A percentile compares a stretch with the other conserved stretches of the same genome.
These are phyloP conservation scores for Suillus occidentalis DNA, from an alignment of 768 basidiomycete species.

Conservation along the genomic window DNA sequence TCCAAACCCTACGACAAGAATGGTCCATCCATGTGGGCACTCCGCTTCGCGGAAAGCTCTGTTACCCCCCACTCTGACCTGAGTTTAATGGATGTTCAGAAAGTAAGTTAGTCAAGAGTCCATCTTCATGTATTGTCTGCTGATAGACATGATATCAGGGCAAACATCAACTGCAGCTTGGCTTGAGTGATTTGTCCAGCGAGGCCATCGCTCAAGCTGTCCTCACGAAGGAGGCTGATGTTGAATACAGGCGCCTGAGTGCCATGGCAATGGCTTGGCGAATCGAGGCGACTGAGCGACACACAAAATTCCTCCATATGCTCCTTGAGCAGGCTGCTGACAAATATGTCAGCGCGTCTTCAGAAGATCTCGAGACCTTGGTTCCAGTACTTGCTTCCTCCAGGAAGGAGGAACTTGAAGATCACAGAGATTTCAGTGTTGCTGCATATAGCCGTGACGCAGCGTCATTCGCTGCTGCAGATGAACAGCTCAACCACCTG, in stretches of 20 bases:
- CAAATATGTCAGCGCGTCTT: not conserved
- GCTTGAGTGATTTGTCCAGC: not conserved
- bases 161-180: not conserved
- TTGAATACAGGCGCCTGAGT: not conserved
- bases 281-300: not conserved
- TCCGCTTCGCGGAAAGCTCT: not conserved
- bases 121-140: not conserved
- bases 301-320: not conserved
- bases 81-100: not conserved
- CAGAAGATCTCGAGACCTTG: not conserved
- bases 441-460: not conserved
- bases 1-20: not conserved
- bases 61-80: not conserved
- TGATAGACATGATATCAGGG: not conserved
- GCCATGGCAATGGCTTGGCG: not conserved
- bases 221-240: not conserved
- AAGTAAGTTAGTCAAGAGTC: not conserved
- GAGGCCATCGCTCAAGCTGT: not conserved
- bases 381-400: not conserved
- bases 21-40: not conserved
- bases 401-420: not conserved
- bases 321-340: not conserved
- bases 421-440: not conserved
- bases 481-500: not conserved
- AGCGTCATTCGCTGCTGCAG: not conserved